phyloP scores from a whole-genome alignment of 2,329 filamentous ascomycete species.

The Xylariales sp. region DNA sequence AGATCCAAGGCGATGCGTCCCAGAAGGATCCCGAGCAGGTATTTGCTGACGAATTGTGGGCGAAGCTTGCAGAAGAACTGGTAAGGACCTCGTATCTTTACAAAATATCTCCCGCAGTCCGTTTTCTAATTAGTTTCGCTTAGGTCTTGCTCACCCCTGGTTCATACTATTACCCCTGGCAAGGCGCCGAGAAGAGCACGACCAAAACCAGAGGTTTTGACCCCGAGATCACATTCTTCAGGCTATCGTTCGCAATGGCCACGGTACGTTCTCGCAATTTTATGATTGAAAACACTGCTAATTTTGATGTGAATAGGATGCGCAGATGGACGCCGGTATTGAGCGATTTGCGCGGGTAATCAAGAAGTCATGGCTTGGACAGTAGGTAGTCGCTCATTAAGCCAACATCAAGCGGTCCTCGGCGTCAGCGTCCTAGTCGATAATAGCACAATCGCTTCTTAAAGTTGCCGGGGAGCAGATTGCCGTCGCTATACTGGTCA shows the following conservation, averaged over 20 bases:
- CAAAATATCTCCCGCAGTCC: neutral
- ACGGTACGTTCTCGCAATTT: conserved; percentile 14
- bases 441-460: too few species aligned
- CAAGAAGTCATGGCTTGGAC: neutral
- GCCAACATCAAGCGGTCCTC: too few species aligned
- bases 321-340: conserved; percentile 12
- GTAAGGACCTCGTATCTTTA: conserved; percentile 8
- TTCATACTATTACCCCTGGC: conserved; percentile 26
- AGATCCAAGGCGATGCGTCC: conserved; percentile 12
- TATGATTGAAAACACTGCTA: neutral
- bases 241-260: conserved; percentile 22
- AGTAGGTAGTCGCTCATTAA: too few species aligned
- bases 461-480: too few species aligned
- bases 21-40: conserved; percentile 17
- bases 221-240: conserved; percentile 17
- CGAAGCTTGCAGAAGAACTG: conserved; percentile 11
- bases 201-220: conserved; percentile 19
- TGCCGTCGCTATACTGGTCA: too few species aligned
- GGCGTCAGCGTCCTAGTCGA: too few species aligned
- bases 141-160: conserved; percentile 21
- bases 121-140: too few species aligned
- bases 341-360: conserved; percentile 4
- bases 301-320: conserved; percentile 8
- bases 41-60: conserved; percentile 15
- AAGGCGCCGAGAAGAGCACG: conserved; percentile 18